A percentile compares a stretch with the other conserved stretches of the same genome.
phyloP scores from a whole-genome alignment of 768 basidiomycete genomes.

The Pisolithus sp. region DNA sequence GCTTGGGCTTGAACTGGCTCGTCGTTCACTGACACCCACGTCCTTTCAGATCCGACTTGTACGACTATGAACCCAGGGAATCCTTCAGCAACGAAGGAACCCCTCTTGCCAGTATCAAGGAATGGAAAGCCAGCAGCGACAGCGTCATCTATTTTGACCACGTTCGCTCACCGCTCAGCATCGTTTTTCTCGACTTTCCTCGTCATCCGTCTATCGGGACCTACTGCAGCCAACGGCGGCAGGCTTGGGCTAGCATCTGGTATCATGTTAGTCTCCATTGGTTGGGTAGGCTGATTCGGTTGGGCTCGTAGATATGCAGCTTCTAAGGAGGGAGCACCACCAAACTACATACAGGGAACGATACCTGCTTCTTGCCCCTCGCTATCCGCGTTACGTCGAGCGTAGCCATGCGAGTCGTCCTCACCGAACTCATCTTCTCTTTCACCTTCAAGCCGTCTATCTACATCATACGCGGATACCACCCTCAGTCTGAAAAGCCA shows the following conservation, averaged over 20 bases:
- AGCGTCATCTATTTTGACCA: constrained; percentile 37
- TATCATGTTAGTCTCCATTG: constrained; percentile 49
- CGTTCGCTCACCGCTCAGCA: constrained; percentile 61
- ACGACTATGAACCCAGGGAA: no score
- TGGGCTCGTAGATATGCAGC: constrained; percentile 42
- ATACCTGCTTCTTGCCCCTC: constrained; percentile 63
- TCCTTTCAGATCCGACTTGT: no score
- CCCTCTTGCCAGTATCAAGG: neutral
- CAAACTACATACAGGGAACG: constrained; percentile 66
- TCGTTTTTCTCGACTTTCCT: constrained; percentile 73
- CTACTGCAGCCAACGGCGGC: constrained; percentile 62
- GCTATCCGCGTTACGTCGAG: constrained; percentile 8
- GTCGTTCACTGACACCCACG: no score
- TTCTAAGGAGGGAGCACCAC: constrained; percentile 82
- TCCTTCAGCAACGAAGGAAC: no score
- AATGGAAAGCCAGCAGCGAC: neutral
- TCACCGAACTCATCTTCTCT: neutral
- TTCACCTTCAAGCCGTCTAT: neutral
- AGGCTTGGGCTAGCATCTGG: constrained; percentile 63
- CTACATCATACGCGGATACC: neutral
- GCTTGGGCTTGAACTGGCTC: no score
- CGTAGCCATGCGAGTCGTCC: neutral
- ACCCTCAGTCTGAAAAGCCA: neutral
- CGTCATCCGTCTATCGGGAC: constrained; percentile 63
- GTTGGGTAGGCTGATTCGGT: neutral